Base-by-base conservation (phyloP, 192 early-diverging fungal species). In the Diversispora epigaea region DNA sequence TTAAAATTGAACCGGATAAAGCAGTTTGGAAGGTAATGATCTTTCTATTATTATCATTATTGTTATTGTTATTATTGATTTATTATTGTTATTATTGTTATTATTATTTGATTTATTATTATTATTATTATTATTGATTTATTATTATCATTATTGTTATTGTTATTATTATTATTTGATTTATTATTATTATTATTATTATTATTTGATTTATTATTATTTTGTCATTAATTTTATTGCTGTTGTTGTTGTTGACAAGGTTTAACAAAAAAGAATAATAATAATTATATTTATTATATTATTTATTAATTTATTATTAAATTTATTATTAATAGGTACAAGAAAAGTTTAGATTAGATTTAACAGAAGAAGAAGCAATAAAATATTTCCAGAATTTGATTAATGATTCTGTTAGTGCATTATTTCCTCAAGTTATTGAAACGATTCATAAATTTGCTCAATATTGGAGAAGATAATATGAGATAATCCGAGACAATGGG, bases 351-450 rank as follows among this genome's bases (percentile, higher is more conserved):
- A 86, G 94, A 17, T 83, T 99, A 76, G 93, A 98, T 82, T 77
- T 99, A 57, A 91, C 90, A 1, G 93, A 94, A 61, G 91, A 99
- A 63, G 95, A 95, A 74, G 96, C 97, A 3, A 97, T 98, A 79
- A 92, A 93, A 72, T 94, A 88, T 80, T 97, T 98, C 85, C 92
- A 96, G 71, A 88, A 84, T 0, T 78, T 98, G 45, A 98, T 99
- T 73, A 93, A 89, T 78, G 97, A 99, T 80, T 93, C 91, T 80
- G 91, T 98, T 40, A 90, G 87, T 69, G 98, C 98, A 0, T 82
- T 98, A 73, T 97, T 99, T 73, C 98, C 98, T 3, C 97, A 98
- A 78, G 93, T 99, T 49, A 95, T 98, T 80, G 98, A 99, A 77
- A 92, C 92, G 14, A 92, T 98, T n/a, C 98, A 99, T 86, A 92